Conservation (phyloP, 202 grass and related monocot species). For the Schoenoplectus tabernaemontani region DNA sequence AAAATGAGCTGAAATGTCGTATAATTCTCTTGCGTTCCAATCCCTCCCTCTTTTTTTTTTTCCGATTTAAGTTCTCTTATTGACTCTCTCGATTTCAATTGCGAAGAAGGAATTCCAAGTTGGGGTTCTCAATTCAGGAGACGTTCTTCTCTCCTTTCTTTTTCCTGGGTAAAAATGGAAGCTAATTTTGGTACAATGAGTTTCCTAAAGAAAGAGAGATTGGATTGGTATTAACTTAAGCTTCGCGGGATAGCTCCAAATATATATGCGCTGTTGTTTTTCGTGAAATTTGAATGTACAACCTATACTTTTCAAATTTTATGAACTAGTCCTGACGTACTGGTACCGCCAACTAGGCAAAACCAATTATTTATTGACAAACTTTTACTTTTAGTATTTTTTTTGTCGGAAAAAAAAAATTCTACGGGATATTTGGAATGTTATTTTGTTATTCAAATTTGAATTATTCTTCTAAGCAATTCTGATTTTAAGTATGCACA, state of each 20-base stretch:
- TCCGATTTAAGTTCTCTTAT: background rate
- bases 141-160: background rate
- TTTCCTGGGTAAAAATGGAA: background rate
- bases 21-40: background rate
- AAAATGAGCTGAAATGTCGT: background rate
- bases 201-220: constrained; percentile 20
- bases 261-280: constrained; percentile 22
- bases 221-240: background rate
- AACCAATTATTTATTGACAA: no score
- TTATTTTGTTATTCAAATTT: background rate
- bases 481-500: background rate
- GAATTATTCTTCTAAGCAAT: background rate
- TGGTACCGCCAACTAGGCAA: background rate
- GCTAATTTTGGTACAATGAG: background rate
- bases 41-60: background rate
- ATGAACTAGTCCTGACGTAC: background rate
- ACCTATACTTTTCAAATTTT: constrained; percentile 8
- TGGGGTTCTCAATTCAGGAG: background rate
- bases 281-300: background rate
- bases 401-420: no score
- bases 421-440: background rate
- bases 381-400: no score
- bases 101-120: background rate
- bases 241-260: constrained; percentile 15
- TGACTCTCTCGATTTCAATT: no score